Base-by-base conservation (phyloP, 2,329 filamentous ascomycete species). In the Aspergillus sp. region DNA sequence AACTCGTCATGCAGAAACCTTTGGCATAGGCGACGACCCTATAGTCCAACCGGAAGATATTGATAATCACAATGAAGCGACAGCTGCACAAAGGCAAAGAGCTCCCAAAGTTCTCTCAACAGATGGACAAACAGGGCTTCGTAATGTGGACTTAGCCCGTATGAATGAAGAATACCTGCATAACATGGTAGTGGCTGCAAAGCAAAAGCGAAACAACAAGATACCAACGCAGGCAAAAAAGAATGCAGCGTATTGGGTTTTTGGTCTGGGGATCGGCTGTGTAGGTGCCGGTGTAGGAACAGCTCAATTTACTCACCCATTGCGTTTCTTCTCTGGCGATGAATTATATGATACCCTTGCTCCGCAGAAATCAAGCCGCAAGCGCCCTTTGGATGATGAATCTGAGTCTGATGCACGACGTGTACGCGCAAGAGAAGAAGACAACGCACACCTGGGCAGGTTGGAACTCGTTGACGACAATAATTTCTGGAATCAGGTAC, bases 231-330 rank as follows among this genome's bases (percentile, higher is more conserved):
- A 81, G 43, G 84, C 86, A 2, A 89, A 84, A 72, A 84, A 82
- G 66, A 88, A 88, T 58, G 87, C 87, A 0, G 79, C 80, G 11
- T 79, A 82, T 64, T 89, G 84, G 77, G 79, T 89, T 4, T 79
- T 83, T 58, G 84, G 82, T 5, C 68, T 75, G 48, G 85, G 86
- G 6, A 75, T 88, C 46, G 84, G 82, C 43, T 78, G 78, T 43
- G 77, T 87, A 7, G 84, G 83, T 11, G 56, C 71, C 6, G 77
- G 76, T 3, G 62, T 83, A 12, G 79, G 79, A 6, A 67, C 72
- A 11, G 70, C 73, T 3, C 69, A 67, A n/a, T 66, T 74, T 39
- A 59, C 68, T 6, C 79, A 81, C 58, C 85, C 86, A 6, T 76
- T 89, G n/a, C 74, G 76, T 12, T 77, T 81, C 57, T 89, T 88